Evolutionary conservation across 768 basidiomycete genomes (phyloP), one percentile per base, ranked within the genome.

Genomic region (Naematelia encephala): DNA sequence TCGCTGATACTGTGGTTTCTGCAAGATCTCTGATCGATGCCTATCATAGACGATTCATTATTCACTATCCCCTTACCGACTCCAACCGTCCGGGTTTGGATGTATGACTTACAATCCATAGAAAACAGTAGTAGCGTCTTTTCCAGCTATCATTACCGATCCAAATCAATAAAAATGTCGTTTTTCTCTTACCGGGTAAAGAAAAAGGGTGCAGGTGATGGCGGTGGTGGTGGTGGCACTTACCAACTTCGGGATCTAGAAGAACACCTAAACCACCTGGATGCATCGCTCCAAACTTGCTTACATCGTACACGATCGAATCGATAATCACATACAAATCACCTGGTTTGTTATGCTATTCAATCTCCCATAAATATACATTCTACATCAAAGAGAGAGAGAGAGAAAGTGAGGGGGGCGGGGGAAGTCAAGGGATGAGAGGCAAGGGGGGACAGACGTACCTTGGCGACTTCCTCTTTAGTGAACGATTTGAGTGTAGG

Each of bases 301-400:
- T 85, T 23, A 96, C 78, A 74, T 92, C 86, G 72, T 85, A 91
- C 27, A 91, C 89, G 74, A 88, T 88, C 56, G 85, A 83, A 70
- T 93, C 91, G 63, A 92, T 82, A 59, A 89, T 82, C 51, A 92
- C 79, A 89, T 90, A 91, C 85, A 92, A 80, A 79, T 92, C 90
- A 56, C 84, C 88, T 22, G 81, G 78, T 64, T 82, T 87, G 77
- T 87, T 88, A 78, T 93, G 90, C 84, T 88, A 67, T n/a, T n/a
- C n/a, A n/a, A n/a, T n/a, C n/a, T n/a, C n/a, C n/a, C n/a, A n/a
- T n/a, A n/a, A n/a, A n/a, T n/a, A n/a, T n/a, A n/a, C n/a, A n/a
- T n/a, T n/a, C n/a, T n/a, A n/a, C n/a, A n/a, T n/a, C n/a, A n/a
- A n/a, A n/a, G n/a, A n/a, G n/a, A n/a, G 4, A 26, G 3, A 29